Conservation (phyloP, 2,329 filamentous ascomycete species). For the Botrytis squamosa region DNA sequence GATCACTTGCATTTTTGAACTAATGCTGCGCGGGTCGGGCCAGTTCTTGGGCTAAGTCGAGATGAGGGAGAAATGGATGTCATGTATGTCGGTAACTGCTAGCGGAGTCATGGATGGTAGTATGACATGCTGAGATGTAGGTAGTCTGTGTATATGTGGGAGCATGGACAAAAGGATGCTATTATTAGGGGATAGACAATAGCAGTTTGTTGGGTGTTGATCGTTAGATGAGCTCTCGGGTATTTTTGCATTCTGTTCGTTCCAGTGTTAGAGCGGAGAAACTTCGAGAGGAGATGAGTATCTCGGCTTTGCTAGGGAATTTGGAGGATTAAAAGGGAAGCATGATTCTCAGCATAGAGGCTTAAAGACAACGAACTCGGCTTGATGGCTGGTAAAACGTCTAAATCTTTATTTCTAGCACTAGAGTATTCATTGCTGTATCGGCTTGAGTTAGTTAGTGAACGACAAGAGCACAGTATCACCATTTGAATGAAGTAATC, state of each 20-base stretch:
- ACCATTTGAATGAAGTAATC: neutral
- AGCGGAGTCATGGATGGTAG: neutral
- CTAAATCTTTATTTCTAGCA: neutral
- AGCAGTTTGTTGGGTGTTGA: neutral
- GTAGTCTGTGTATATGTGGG: neutral
- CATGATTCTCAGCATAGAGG: neutral
- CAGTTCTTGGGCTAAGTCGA: neutral
- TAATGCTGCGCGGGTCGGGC: conserved; percentile 3
- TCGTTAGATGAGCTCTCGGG: neutral
- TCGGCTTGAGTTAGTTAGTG: neutral
- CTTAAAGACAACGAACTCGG: no score
- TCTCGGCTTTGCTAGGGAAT: neutral
- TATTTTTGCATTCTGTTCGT: neutral
- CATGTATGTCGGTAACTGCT: neutral
- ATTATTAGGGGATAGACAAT: neutral
- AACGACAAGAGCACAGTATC: neutral
- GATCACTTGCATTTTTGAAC: neutral
- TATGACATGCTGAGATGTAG: neutral
- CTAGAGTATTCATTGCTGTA: neutral
- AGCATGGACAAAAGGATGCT: neutral
- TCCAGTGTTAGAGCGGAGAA: neutral
- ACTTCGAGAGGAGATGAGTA: neutral
- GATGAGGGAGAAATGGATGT: neutral
- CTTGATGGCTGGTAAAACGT: neutral
- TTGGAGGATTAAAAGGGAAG: neutral